phyloP scores from a whole-genome alignment of 1,284 basidiomycete species.

The Wolfiporia cocos region DNA sequence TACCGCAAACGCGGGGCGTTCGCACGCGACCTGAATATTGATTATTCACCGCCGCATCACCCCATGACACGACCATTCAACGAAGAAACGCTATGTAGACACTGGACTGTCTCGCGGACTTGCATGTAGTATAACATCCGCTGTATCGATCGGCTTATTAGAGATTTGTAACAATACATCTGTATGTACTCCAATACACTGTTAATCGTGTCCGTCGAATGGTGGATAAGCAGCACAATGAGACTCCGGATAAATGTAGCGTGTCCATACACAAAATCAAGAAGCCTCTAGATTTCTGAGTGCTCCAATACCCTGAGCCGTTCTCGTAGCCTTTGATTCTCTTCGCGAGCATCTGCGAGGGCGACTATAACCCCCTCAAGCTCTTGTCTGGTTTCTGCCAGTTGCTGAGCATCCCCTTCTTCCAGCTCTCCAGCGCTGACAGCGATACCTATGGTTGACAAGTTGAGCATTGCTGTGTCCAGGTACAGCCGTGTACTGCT shows the following conservation, averaged over 20 bases:
- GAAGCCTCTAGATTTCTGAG: too few relatives aligned
- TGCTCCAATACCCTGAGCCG: constrained; percentile 23
- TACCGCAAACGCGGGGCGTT: background rate
- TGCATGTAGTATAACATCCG: too few relatives aligned
- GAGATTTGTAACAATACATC: too few relatives aligned
- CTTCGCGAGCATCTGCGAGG: constrained; percentile 27
- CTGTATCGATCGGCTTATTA: background rate
- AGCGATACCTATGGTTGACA: constrained; percentile 59
- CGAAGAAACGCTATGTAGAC: too few relatives aligned
- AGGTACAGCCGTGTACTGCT: background rate
- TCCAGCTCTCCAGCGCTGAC: constrained; percentile 68
- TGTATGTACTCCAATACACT: too few relatives aligned
- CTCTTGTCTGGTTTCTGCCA: constrained; percentile 41
- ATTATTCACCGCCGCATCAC: too few relatives aligned
- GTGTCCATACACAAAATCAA: too few relatives aligned
- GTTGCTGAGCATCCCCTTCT: constrained; percentile 42
- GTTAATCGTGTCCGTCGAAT: too few relatives aligned
- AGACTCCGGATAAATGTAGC: too few relatives aligned
- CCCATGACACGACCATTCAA: too few relatives aligned
- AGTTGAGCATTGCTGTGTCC: constrained; percentile 1
- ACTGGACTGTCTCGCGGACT: too few relatives aligned
- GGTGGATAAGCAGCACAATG: too few relatives aligned
- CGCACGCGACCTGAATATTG: background rate
- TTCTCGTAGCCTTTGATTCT: constrained; percentile 33
- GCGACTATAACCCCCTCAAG: constrained; percentile 33